Percentiles rank a stretch among this genome's conserved stretches.
These are phyloP conservation scores for Glycyrrhiza uralensis DNA, from an alignment of 306 rosid genomes.

Conservation along the genomic window DNA sequence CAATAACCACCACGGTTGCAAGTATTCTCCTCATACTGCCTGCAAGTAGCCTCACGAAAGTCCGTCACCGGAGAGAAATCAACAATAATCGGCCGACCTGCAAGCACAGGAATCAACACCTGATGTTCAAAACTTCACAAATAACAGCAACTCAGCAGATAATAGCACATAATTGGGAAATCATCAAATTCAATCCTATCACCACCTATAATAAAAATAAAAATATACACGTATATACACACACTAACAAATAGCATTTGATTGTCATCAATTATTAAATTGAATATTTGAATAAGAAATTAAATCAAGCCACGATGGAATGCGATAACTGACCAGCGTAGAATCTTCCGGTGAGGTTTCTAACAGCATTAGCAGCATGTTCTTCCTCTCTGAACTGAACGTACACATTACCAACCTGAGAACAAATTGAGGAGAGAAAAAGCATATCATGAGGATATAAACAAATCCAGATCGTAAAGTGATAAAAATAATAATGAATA, in stretches of 20 bases:
- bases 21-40: slow-evolving; percentile 72
- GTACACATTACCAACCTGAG: slow-evolving; percentile 74
- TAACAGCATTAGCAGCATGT: slow-evolving; percentile 56
- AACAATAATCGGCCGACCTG: slow-evolving; percentile 76
- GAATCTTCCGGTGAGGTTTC: slow-evolving; percentile 57
- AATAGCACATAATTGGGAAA: not conserved
- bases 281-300: not conserved
- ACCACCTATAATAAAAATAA: not conserved
- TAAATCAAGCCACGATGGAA: not conserved
- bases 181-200: not conserved
- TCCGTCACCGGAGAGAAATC: slow-evolving; percentile 75
- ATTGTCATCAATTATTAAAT: not conserved
- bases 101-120: not conserved
- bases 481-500: no score
- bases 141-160: not conserved
- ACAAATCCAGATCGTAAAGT: not conserved
- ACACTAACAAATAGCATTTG: not conserved
- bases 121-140: not conserved
- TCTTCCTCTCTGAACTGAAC: slow-evolving; percentile 75
- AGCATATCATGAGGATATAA: not conserved
- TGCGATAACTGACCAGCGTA: slow-evolving; percentile 50
- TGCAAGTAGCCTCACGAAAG: slow-evolving; percentile 71
- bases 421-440: not conserved
- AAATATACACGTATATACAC: not conserved
- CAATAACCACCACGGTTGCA: slow-evolving; percentile 79